Percentiles rank a stretch among this genome's conserved stretches.
Conservation (phyloP, 108 stramenopile species). For the Fistulifera pelliculosa region DNA sequence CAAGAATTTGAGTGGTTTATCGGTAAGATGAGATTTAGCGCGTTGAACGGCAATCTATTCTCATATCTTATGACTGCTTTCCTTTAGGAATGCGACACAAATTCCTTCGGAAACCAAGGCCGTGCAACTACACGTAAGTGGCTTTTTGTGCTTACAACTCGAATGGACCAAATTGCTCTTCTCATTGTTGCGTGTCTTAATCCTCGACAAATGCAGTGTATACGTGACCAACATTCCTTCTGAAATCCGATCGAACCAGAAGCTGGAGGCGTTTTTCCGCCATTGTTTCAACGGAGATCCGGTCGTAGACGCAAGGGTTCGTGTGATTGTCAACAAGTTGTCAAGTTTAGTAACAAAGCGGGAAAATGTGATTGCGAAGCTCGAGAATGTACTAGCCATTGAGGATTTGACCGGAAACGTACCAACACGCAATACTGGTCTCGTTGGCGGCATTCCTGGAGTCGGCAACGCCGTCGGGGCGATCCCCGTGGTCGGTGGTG, state of each 20-base stretch:
- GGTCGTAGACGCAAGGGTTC: slow-evolving; percentile 37
- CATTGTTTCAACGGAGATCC: slow-evolving; percentile 18
- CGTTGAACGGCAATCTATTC: too few species aligned
- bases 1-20: slow-evolving; percentile 65
- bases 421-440: slow-evolving; percentile 19
- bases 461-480: slow-evolving; percentile 4
- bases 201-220: slow-evolving; percentile 8
- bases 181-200: too few species aligned
- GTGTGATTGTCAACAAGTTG: slow-evolving; percentile 35
- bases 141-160: not conserved
- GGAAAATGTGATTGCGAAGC: slow-evolving; percentile 27
- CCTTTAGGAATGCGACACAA: slow-evolving; percentile 30
- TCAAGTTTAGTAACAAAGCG: slow-evolving; percentile 34
- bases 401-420: slow-evolving; percentile 22
- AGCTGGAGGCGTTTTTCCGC: slow-evolving; percentile 34
- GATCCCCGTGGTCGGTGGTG: slow-evolving; percentile 12
- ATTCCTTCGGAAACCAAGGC: slow-evolving; percentile 17
- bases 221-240: slow-evolving; percentile 35
- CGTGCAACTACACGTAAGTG: slow-evolving; percentile 28
- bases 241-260: slow-evolving; percentile 22
- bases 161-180: too few species aligned
- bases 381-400: slow-evolving; percentile 53
- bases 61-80: too few species aligned
- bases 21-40: not conserved
- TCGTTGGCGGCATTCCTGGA: slow-evolving; percentile 3